Evolutionary conservation across 1,139 yeast genomes (phyloP), one percentile per base, ranked within the genome.

Genomic region (Lodderomyces oxycetoniae): DNA sequence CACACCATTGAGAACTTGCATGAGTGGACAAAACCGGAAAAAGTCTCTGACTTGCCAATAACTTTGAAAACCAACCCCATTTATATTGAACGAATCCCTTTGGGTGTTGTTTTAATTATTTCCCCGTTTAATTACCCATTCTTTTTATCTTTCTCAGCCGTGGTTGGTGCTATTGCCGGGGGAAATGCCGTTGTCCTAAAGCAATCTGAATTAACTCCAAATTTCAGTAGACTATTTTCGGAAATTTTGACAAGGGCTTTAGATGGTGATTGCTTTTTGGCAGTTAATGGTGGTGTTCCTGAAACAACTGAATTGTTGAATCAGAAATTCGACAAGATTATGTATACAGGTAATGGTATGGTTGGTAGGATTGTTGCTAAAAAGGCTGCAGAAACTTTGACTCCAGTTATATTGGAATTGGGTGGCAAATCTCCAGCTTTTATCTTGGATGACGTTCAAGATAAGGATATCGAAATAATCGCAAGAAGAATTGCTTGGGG

Each of bases 371-470:
- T 86, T 39, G 76, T 89, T 31, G 84, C 93, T 20, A 65, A 70
- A 41, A 84, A 84, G 33, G 96, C 96, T 1, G 95, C 94, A 5
- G 79, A 85, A 57, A 72, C 76, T 25, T 67, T 89, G 48, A 86
- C 95, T 1, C 97, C 97, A 0, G 73, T 73, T 14, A 61, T 84
- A 17, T 68, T 91, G 42, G 97, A 89, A 59, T 68, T 91, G 32
- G 97, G 97, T 33, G 96, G 96, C n/a, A 88, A 88, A 55, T 81
- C 91, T 3, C 96, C 96, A 0, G 85, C 77, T 1, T 69, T 88
- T 43, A 63, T 88, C 8, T 74, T 88, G 34, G 65, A 71, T 30
- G 66, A 72, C 32, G 63, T 74, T 31, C 45, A 47, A 6, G 72
- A 63, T 35, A 49, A 49, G 24, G 70, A 78, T 45, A 45, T 84